Percentiles rank a stretch among this genome's conserved stretches.
phyloP scores from a whole-genome alignment of 352 stramenopile species.

The Lagenidium sp. region DNA sequence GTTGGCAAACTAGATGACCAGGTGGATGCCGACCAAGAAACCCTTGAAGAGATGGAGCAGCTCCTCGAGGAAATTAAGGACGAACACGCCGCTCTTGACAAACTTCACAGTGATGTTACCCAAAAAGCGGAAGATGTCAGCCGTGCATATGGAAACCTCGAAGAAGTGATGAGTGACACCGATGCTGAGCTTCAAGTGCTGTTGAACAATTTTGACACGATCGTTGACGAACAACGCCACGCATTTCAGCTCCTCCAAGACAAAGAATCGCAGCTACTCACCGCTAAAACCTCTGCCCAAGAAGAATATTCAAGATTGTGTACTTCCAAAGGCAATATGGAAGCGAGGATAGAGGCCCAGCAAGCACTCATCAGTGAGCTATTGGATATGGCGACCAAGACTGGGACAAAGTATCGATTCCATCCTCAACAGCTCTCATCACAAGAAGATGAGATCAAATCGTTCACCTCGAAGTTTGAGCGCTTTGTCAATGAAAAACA shows the following conservation, averaged over 20 bases:
- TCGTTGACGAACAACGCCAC: slow-evolving; percentile 32
- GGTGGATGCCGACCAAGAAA: slow-evolving; percentile 35
- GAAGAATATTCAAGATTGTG: slow-evolving; percentile 26
- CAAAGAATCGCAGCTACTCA: slow-evolving; percentile 18
- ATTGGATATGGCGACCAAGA: slow-evolving; percentile 25
- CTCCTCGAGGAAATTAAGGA: slow-evolving; percentile 29
- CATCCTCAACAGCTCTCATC: slow-evolving; percentile 37
- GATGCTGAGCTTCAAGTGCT: slow-evolving; percentile 48
- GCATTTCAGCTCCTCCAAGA: slow-evolving; percentile 21
- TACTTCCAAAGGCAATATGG: slow-evolving; percentile 29
- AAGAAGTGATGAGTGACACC: slow-evolving; percentile 61
- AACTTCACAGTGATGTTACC: slow-evolving; percentile 20
- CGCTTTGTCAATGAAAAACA: slow-evolving; percentile 34
- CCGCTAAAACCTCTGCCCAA: slow-evolving; percentile 20
- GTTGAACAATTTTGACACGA: slow-evolving; percentile 44
- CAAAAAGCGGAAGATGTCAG: slow-evolving; percentile 33
- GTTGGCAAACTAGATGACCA: slow-evolving; percentile 20
- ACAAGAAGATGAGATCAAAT: slow-evolving; percentile 37
- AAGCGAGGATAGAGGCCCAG: slow-evolving; percentile 40
- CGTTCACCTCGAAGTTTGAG: slow-evolving; percentile 40
- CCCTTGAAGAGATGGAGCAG: slow-evolving; percentile 43
- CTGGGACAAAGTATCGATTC: slow-evolving; percentile 56
- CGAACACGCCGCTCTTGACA: slow-evolving; percentile 22
- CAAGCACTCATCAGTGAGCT: slow-evolving; percentile 28
- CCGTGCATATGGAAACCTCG: slow-evolving; percentile 34